These are phyloP conservation scores for Solanum medicagineum DNA, from an alignment of 257 asterid genomes.

Conservation along the genomic window DNA sequence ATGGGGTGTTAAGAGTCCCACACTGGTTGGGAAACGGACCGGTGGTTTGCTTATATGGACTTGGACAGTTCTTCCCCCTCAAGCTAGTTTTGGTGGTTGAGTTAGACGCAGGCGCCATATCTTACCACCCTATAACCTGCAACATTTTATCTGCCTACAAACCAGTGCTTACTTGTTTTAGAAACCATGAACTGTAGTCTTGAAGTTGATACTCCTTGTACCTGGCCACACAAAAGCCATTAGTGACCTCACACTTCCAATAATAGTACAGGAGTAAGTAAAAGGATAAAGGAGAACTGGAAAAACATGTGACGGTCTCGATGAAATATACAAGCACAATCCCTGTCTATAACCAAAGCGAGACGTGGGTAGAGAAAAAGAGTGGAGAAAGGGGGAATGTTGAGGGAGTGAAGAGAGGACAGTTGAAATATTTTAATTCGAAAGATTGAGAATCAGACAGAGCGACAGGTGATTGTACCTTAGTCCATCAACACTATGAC, in stretches of 20 bases:
- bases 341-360: not conserved
- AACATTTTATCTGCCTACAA: not conserved
- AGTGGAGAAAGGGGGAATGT: not conserved
- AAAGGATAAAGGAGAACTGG: not conserved
- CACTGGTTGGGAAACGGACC: no score
- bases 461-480: slow-evolving; percentile 28
- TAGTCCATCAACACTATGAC: slow-evolving; percentile 63
- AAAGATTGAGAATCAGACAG: not conserved
- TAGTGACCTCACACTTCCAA: not conserved
- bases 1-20: no score
- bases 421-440: not conserved
- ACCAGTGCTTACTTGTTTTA: slow-evolving; percentile 46
- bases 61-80: no score
- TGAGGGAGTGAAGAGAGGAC: not conserved
- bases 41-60: no score
- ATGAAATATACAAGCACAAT: not conserved
- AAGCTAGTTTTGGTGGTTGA: no score
- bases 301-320: not conserved
- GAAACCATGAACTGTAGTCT: slow-evolving; percentile 89
- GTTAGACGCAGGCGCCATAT: no score
- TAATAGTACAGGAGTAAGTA: not conserved
- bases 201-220: slow-evolving; percentile 93
- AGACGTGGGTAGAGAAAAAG: not conserved
- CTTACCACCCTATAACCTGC: no score
- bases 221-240: slow-evolving; percentile 18